Conservation (phyloP, 768 basidiomycete species). For the Rhizopogon sp. region DNA sequence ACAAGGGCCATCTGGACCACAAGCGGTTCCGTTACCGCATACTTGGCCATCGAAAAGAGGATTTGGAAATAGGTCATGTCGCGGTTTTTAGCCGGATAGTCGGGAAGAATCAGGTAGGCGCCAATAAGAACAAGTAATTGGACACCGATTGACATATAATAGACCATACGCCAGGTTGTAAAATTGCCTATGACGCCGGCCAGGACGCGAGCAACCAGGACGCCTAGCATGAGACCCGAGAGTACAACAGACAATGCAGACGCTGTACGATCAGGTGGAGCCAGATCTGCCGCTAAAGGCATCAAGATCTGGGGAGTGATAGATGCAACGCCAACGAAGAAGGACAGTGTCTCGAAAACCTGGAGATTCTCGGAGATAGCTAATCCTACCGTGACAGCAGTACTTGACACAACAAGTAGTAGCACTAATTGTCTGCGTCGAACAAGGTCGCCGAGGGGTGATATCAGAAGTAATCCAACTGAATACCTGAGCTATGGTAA, state of each 20-base stretch:
- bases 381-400: conserved; percentile 64
- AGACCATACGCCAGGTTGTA: conserved; percentile 66
- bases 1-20: conserved; percentile 66
- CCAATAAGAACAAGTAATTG: conserved; percentile 55
- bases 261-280: conserved; percentile 66
- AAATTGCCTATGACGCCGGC: conserved; percentile 74
- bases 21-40: conserved; percentile 70
- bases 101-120: conserved; percentile 64
- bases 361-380: conserved; percentile 53
- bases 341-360: conserved; percentile 64
- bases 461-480: conserved; percentile 64
- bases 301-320: conserved; percentile 76
- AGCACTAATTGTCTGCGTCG: conserved; percentile 71
- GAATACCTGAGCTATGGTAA: conserved; percentile 48
- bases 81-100: conserved; percentile 75
- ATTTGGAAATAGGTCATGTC: conserved; percentile 64
- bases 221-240: conserved; percentile 63
- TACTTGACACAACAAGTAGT: conserved; percentile 46
- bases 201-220: conserved; percentile 70
- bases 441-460: conserved; percentile 81
- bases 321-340: conserved; percentile 64
- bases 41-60: conserved; percentile 72
- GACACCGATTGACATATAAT: conserved; percentile 71
- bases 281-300: conserved; percentile 76
- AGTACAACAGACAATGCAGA: conserved; percentile 73